Base-by-base conservation (phyloP, 371 early-diverging fungal genomes). In the Synchytrium microbalum region DNA sequence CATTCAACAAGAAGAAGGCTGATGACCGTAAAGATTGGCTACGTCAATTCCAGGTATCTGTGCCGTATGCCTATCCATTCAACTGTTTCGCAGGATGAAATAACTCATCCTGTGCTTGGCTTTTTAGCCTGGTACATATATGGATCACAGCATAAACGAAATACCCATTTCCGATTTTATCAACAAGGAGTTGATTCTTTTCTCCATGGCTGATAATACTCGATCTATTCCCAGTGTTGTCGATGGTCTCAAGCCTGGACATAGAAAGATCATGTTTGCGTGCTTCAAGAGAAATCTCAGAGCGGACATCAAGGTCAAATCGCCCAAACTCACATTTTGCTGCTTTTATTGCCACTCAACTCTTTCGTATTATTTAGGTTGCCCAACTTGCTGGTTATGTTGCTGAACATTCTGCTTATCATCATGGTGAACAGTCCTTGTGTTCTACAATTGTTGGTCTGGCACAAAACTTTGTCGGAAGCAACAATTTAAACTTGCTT, bases 211-310 rank as follows among this genome's bases (percentile, higher is more conserved):
- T 0, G 99, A 99, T 73, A 99, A 99, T 69, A 81, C 90, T 16
- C 87, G 99, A 38, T 95, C 96, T 0, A 99, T 99, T 67, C 99
- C 99, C 1, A 92, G 86, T n/a, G 80, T 92, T 8, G 88, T 99
- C 0, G 99, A 99, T 76, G 99, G 99, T 1, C 81, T 99, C 28
- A 99, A 99, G 76, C 99, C 99, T 2, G 98, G 96, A 27, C 99
- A 99, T 75, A 86, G 99, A 69, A 99, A 99, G 76, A 94, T 98
- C 38, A 70, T 99, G 51, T 99, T 86, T 80, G 86, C 88, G 32
- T 90, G 93, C 67, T 92, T 98, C 71, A 95, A 96, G 69, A 86
- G 92, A 62, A 92, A 94, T 63, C 77, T 89, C 32, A 85, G 80
- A 54, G 69, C 72, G 3, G 99, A 99, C 84, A 88, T 97, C 71